Conservation (phyloP, 2,329 filamentous ascomycete species). For the Trichoderma semiorbis region DNA sequence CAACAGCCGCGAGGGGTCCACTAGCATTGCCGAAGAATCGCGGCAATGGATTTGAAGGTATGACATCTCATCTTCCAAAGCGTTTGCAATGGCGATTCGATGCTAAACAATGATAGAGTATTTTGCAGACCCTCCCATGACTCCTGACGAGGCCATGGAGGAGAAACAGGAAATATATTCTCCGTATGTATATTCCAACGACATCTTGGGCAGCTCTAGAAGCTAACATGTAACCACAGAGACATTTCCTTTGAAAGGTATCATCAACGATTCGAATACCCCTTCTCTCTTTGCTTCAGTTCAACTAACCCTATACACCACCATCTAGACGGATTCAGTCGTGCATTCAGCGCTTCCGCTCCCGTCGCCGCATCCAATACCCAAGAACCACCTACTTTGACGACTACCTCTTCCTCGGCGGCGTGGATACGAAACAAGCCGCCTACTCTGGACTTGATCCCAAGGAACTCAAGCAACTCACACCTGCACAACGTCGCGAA, state of each 20-base stretch:
- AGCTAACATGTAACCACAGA: constrained; percentile 34
- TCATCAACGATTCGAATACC: not conserved
- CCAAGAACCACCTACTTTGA: constrained; percentile 64
- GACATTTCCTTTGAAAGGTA: constrained; percentile 56
- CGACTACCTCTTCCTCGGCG: constrained; percentile 79
- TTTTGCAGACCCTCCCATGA: constrained; percentile 76
- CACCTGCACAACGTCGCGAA: constrained; percentile 58
- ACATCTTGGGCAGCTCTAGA: no score
- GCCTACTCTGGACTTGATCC: constrained; percentile 60
- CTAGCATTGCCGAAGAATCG: constrained; percentile 42
- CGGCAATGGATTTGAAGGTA: constrained; percentile 68
- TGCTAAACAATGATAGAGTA: constrained; percentile 48
- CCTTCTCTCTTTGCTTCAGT: not conserved
- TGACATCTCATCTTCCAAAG: not conserved
- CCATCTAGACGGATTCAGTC: constrained; percentile 70
- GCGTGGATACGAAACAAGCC: constrained; percentile 59
- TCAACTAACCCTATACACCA: not conserved
- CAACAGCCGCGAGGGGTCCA: constrained; percentile 33
- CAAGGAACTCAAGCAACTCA: constrained; percentile 53
- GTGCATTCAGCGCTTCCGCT: constrained; percentile 77
- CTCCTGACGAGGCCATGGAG: constrained; percentile 61
- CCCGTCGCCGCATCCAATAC: constrained; percentile 68
- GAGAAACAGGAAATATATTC: constrained; percentile 66
- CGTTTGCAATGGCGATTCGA: not conserved
- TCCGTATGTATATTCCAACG: constrained; percentile 42